phyloP scores from a whole-genome alignment of 805 yeast species.

The Sporopachydermia quercuum region DNA sequence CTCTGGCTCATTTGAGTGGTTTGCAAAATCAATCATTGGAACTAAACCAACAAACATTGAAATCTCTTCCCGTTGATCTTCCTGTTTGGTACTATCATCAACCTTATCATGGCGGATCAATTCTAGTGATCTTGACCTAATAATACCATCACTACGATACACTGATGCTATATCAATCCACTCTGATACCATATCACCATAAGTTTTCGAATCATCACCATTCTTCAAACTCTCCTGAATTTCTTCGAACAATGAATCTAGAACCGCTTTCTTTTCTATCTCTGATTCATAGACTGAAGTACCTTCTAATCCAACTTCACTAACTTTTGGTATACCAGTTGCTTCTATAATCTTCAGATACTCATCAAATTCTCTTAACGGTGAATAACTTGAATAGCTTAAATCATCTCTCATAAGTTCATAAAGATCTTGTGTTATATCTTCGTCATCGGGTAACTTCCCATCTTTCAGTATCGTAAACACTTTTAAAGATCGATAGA shows the following conservation, averaged over 20 bases:
- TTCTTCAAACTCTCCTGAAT: neutral
- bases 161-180: neutral
- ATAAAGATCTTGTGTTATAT: neutral
- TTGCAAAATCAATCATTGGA: slow-evolving; percentile 39
- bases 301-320: neutral
- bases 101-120: neutral
- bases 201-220: neutral
- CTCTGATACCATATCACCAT: neutral
- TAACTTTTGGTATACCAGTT: neutral
- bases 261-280: neutral
- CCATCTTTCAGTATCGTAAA: neutral
- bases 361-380: neutral
- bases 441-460: neutral
- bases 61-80: no score
- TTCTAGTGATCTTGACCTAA: neutral
- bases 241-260: neutral
- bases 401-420: neutral
- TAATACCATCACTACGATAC: neutral
- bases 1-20: slow-evolving; percentile 23
- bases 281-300: neutral
- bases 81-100: no score
- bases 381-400: neutral
- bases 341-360: neutral
- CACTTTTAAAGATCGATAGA: neutral
- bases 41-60: slow-evolving; percentile 29